Evolutionary conservation across 345 rosid genomes (phyloP), one percentile per base, ranked within the genome.

Genomic region (Lepidium aucheri): DNA sequence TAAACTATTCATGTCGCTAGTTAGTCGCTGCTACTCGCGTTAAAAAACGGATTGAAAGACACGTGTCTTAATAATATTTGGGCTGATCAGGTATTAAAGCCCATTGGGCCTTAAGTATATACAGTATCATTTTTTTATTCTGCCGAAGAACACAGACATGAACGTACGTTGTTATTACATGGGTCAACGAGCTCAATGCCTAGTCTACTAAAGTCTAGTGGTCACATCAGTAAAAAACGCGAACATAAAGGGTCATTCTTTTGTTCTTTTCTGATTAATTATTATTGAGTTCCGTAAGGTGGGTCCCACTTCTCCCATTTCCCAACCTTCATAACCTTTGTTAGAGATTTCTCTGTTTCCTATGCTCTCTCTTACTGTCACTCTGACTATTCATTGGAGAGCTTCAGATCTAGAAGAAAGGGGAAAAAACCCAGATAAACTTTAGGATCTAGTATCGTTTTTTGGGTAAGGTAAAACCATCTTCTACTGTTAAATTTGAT

Each of bases 401-500:
- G 70, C 59, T 75, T 67, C 64, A 84, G 89, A 82, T 84, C 86
- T 82, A 83, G 45, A 62, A 60, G 71, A 66, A 22, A 14, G 13
- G 74, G 30, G 33, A n/a, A 44, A 40, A 30, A 33, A 43, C 69
- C 43, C 69, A 13, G 51, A 40, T 53, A 47, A 49, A 57, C 53
- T 44, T 16, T 73, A 14, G 36, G 34, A 38, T 47, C 46, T 35
- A 24, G 41, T 24, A 40, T 24, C 17, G 1, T 56, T 33, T 28
- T 8, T 55, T 10, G 60, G 76, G 70, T 63, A 74, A 41, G 2
- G 4, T 5, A 6, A 33, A 15, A 2, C 8, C 5, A 35, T 51
- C 20, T 54, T 47, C 43, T 54, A 15, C 59, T 55, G 44, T 35
- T 55, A 1, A 15, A n/a, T 60, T 22, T 53, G 44, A 20, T 40